These are phyloP conservation scores for Clarireedia homoeocarpa DNA, from an alignment of 2,329 filamentous ascomycete genomes.

Conservation along the genomic window DNA sequence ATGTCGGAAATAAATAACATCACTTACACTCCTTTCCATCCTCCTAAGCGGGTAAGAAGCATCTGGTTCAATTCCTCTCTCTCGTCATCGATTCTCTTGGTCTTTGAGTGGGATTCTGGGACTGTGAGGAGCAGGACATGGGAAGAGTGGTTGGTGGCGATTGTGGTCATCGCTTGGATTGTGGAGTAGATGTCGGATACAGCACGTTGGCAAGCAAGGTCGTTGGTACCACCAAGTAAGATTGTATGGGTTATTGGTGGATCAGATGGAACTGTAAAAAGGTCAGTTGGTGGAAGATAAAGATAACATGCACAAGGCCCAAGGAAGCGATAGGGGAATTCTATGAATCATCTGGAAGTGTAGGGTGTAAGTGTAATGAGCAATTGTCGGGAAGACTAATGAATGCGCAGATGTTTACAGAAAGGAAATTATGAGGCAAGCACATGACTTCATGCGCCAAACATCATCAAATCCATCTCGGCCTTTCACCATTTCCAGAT, in stretches of 20 bases:
- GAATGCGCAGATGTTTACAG: too few species aligned
- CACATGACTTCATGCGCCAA: neutral
- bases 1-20: neutral
- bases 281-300: slow-evolving; percentile 32
- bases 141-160: slow-evolving; percentile 39
- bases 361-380: too few species aligned
- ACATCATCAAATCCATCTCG: neutral
- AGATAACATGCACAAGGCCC: slow-evolving; percentile 6
- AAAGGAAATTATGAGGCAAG: too few species aligned
- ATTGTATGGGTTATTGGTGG: slow-evolving; percentile 41
- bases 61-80: slow-evolving; percentile 43
- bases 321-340: neutral
- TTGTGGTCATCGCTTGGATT: slow-evolving; percentile 40
- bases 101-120: slow-evolving; percentile 38
- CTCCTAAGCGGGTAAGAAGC: neutral
- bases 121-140: slow-evolving; percentile 56
- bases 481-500: neutral
- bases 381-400: too few species aligned
- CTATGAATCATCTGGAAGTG: neutral
- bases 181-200: slow-evolving; percentile 38
- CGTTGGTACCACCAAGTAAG: slow-evolving; percentile 57
- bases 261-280: neutral
- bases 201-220: slow-evolving; percentile 38
- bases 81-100: slow-evolving; percentile 28
- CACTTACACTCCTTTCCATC: slow-evolving; percentile 13